Evolutionary conservation across 441 rosid genomes (phyloP).

Genomic region (Adansonia rubrostipa): DNA sequence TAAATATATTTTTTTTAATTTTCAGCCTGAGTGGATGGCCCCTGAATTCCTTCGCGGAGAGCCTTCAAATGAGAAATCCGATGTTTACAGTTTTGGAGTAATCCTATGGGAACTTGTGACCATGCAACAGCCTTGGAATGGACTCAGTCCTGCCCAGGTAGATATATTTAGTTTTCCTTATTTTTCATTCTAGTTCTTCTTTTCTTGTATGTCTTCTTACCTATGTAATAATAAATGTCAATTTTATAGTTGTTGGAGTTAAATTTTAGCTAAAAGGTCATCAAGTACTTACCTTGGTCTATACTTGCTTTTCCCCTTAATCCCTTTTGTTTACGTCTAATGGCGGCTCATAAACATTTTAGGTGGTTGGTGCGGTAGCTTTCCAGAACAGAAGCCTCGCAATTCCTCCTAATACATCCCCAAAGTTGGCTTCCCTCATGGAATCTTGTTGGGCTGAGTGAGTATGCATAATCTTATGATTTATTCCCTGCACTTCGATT

Average conservation of each 20-base stretch:
- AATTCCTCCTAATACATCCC: conserved; percentile 71
- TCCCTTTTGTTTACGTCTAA: not conserved
- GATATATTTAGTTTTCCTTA: not conserved
- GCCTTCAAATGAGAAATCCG: no score
- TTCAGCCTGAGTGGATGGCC: conserved; percentile 50
- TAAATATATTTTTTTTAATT: conserved; percentile 49
- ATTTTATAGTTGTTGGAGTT: not conserved
- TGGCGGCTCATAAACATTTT: conserved; percentile 9
- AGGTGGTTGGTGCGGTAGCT: conserved; percentile 99
- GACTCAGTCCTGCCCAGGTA: conserved; percentile 95
- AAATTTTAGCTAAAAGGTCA: not conserved
- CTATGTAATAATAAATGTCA: conserved; percentile 3
- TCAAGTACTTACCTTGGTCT: not conserved
- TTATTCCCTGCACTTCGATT: not conserved
- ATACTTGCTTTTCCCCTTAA: not conserved
- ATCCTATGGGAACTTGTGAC: conserved; percentile 77
- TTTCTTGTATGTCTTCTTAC: not conserved
- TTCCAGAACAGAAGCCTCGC: conserved; percentile 87
- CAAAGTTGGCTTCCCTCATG: conserved; percentile 78
- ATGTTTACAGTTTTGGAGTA: no score
- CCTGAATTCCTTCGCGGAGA: no score
- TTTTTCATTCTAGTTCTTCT: not conserved
- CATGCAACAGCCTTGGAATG: conserved; percentile 91
- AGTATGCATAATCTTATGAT: conserved; percentile 27
- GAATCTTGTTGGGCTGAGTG: conserved; percentile 98